These are phyloP conservation scores for button mushroom (Agaricus bisporus) DNA, from an alignment of 768 basidiomycete genomes.

Conservation along the genomic window DNA sequence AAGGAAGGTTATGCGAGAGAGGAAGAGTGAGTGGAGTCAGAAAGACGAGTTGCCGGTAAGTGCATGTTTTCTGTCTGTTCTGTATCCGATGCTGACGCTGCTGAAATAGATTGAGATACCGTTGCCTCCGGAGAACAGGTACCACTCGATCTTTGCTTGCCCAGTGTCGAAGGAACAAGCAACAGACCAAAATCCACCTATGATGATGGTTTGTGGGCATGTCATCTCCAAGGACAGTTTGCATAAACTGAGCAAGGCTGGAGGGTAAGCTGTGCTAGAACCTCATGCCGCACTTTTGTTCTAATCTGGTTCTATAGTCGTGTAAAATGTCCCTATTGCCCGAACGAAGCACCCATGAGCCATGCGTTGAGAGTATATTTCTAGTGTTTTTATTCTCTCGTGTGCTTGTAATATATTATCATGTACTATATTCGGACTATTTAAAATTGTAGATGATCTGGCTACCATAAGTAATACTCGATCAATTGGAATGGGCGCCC, in stretches of 20 bases:
- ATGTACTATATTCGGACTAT: not conserved
- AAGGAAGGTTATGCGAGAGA: slow-evolving; percentile 86
- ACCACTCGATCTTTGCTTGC: slow-evolving; percentile 96
- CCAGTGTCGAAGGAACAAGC: slow-evolving; percentile 98
- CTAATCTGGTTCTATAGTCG: slow-evolving; percentile 41
- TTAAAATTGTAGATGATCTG: not conserved
- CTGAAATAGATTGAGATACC: slow-evolving; percentile 86
- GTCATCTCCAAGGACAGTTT: slow-evolving; percentile 92
- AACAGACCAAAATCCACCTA: slow-evolving; percentile 88
- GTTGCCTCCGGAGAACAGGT: slow-evolving; percentile 76
- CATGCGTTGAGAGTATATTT: slow-evolving; percentile 64
- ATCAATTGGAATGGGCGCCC: not conserved
- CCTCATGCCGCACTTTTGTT: slow-evolving; percentile 5
- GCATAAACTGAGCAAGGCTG: slow-evolving; percentile 81
- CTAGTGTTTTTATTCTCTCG: slow-evolving; percentile 21
- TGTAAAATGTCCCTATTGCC: slow-evolving; percentile 97
- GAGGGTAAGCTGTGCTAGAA: slow-evolving; percentile 37
- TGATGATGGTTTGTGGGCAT: slow-evolving; percentile 97
- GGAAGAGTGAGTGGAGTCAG: slow-evolving; percentile 90
- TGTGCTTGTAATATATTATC: not conserved
- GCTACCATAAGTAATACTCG: not conserved
- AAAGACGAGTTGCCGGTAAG: slow-evolving; percentile 83
- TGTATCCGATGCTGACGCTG: not conserved
- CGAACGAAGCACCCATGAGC: slow-evolving; percentile 60
- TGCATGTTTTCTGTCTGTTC: not conserved